Conservation (phyloP, 2,329 filamentous ascomycete species). For the Penicillium palitans region DNA sequence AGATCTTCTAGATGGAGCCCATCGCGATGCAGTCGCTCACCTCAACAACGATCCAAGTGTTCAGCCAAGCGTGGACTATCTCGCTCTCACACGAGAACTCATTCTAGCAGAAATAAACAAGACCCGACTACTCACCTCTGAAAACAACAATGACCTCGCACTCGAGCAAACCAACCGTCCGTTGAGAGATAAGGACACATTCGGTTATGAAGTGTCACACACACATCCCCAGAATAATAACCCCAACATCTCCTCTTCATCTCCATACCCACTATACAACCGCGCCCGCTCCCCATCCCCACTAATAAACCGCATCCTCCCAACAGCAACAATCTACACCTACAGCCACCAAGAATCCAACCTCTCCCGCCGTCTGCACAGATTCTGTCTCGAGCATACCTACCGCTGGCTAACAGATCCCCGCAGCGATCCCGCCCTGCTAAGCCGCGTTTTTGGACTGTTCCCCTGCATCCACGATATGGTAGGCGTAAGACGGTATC, state of each 20-base stretch:
- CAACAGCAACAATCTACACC: constrained; percentile 41
- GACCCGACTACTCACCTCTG: neutral
- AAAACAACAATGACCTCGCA: neutral
- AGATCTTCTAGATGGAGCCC: constrained; percentile 8
- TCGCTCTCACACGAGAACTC: constrained; percentile 16
- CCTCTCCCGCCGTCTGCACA: too few relatives aligned
- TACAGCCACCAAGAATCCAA: constrained; percentile 64
- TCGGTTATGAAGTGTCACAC: constrained; percentile 19
- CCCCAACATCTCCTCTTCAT: neutral
- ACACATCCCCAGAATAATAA: neutral
- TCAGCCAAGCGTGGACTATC: neutral
- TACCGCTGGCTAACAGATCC: constrained; percentile 55
- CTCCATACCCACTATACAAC: neutral
- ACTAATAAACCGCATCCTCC: constrained; percentile 26
- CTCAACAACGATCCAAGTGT: neutral
- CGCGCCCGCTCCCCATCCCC: constrained; percentile 15
- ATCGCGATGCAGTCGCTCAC: neutral
- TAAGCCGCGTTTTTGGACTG: constrained; percentile 30
- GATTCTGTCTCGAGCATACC: constrained; percentile 39
- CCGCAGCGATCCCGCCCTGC: constrained; percentile 13
- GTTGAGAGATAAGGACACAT: constrained; percentile 2
- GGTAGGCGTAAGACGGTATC: constrained; percentile 17
- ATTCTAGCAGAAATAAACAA: constrained; percentile 21
- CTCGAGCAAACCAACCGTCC: neutral
- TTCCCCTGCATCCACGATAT: constrained; percentile 29